Percentiles rank a stretch among this genome's conserved stretches.
These are phyloP conservation scores for Coemansia sp. DNA, from an alignment of 192 early-diverging fungal genomes.

Conservation along the genomic window DNA sequence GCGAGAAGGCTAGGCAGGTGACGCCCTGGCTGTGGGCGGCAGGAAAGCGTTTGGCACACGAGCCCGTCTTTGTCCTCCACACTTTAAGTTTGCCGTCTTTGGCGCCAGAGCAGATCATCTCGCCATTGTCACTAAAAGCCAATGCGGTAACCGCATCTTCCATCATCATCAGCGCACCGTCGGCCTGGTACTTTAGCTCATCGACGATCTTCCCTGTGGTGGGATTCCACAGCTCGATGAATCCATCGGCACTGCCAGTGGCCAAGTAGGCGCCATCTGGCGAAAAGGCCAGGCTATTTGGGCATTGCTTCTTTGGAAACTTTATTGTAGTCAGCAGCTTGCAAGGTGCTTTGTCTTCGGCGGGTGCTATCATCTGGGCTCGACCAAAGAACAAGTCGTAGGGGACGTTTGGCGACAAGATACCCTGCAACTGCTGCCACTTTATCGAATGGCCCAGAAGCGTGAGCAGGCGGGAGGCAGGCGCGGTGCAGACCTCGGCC, in stretches of 20 bases:
- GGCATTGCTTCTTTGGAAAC: constrained; percentile 88
- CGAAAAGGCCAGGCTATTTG: constrained; percentile 76
- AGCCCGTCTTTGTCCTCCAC: constrained; percentile 81
- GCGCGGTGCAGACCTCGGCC: constrained; percentile 45
- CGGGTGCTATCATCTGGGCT: constrained; percentile 55
- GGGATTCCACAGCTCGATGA: constrained; percentile 95
- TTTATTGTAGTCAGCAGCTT: constrained; percentile 79
- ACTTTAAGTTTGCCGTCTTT: constrained; percentile 84
- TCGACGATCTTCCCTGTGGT: constrained; percentile 85
- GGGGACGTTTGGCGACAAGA: constrained; percentile 63
- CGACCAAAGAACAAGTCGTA: constrained; percentile 82
- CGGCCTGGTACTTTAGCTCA: constrained; percentile 88
- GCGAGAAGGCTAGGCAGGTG: constrained; percentile 72
- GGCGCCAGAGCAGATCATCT: constrained; percentile 78
- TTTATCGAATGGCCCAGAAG: constrained; percentile 84
- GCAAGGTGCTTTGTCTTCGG: constrained; percentile 72
- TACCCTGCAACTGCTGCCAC: constrained; percentile 82
- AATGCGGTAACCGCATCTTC: constrained; percentile 76
- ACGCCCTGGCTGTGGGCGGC: constrained; percentile 86
- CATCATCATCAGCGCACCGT: constrained; percentile 86
- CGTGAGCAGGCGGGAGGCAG: constrained; percentile 76
- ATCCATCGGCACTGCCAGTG: constrained; percentile 89
- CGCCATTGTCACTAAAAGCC: constrained; percentile 68
- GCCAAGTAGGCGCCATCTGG: constrained; percentile 78
- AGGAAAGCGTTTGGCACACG: constrained; percentile 66